Evolutionary conservation across 106 monocot genomes (phyloP), one percentile per base, ranked within the genome.

Genomic region (Narthecium ossifragum): DNA sequence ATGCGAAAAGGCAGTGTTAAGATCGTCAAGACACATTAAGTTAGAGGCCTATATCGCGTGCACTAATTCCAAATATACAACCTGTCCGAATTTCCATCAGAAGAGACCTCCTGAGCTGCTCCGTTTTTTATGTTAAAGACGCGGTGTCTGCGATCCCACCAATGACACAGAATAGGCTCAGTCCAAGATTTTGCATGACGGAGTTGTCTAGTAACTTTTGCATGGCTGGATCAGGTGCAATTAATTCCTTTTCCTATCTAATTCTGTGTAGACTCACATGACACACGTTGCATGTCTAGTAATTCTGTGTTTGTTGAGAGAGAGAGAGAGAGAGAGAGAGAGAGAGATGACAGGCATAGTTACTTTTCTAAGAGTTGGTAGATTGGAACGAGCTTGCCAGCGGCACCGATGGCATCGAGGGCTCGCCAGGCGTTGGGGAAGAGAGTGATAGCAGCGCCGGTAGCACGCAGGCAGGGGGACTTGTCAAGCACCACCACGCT

Each of bases 351-450:
- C 21, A 18, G 34, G 26, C 32, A 15, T 22, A 21, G 46, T 0
- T 68, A 78, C 70, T 15, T 71, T 13, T 31, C 28, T 34, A 62
- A 15, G 5, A 53, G 28, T 9, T 18, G 30, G 41, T 72, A 76
- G 17, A 56, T 2, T 22, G 54, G 32, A 17, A 26, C 27, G 53
- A 85, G 68, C 34, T 75, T 72, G 41, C 65, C 55, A 8, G 71
- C 70, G 15, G 80, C 51, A 26, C 84, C 84, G n/a, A 85, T 71
- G 14, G 59, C 72, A 26, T 60, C 41, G 38, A 85, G 71, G 9
- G 84, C 79, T 1, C 72, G 57, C 84, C 79, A 85, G 1, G 71
- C 84, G 26, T 80, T 85, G 15, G 79, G 75, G 47, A 51, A 75
- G 48, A 85, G 21, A 3, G 20, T 5, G 34, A 85, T 39, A 12